Base-by-base conservation (phyloP, 129 eudicot genomes). In the Glebionis coronaria region DNA sequence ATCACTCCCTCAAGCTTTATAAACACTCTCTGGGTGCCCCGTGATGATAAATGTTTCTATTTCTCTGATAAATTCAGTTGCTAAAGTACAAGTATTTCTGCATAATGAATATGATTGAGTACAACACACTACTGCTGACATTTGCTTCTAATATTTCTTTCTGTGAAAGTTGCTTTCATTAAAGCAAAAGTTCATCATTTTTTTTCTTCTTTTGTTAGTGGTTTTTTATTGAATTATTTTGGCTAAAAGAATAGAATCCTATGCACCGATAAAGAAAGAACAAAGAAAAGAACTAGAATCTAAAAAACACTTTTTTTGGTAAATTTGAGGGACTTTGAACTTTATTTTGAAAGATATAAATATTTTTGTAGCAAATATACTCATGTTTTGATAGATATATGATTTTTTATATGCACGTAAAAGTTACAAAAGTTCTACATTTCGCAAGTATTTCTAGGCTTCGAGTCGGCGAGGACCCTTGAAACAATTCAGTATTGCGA, bases 41-140 rank as follows among this genome's bases (percentile, higher is more conserved):
- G 67, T 49, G 25, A 69, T 65, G 45, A 44, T 68, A 69, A 19
- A 15, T 65, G 42, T 31, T 65, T 18, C 11, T 35, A 40, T 53
- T 13, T 35, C 21, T 59, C 51, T 59, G 75, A 25, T 57, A n/a
- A n/a, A 4, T 57, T 44, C 23, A 49, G 46, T 50, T 44, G 18
- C 5, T 12, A 75, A 59, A 68, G 74, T 68, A 75, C 74, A 75
- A 75, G 25, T 68, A 47, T 60, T 60, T 68, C 47, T 75, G 57
- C 74, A 40, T 49, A 50, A 18, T 38, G 16, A 15, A 21, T 67
- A 38, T 68, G 68, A 67, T 49, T n/a, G 58, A 27, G 80, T 76
- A 76, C 80, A 76, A 76, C 70, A 76, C 80, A 61, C 13, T 44
- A 52, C 74, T 61, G 80, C 70, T 68, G 70, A 61, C 80, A 61